These are phyloP conservation scores for Prillingera fragicola DNA, from an alignment of 1,284 basidiomycete genomes.

Conservation along the genomic window DNA sequence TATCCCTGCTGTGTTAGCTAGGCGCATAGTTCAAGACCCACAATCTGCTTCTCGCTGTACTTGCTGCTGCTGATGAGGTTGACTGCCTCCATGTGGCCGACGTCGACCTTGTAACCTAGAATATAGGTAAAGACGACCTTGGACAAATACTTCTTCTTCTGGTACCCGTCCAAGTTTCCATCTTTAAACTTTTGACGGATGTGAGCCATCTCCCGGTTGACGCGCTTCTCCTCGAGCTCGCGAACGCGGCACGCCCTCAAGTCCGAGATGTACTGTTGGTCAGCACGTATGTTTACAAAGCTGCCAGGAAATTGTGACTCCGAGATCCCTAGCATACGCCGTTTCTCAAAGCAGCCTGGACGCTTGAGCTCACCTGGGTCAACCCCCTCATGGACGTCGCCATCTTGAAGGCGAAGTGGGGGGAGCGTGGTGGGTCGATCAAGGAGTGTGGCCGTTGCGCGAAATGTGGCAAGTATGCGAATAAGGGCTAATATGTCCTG, in stretches of 20 bases:
- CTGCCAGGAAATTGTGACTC: neutral
- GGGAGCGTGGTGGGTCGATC: no score
- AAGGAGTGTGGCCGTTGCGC: neutral
- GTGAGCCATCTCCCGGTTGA: constrained; percentile 99
- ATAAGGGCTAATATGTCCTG: no score
- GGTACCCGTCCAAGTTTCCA: constrained; percentile 93
- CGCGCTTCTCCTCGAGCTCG: constrained; percentile 72
- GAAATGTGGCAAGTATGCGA: neutral
- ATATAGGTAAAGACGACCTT: constrained; percentile 99
- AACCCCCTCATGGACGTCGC: constrained; percentile 81
- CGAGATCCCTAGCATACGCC: neutral
- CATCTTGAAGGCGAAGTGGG: constrained; percentile 53
- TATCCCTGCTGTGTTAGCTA: constrained; percentile 63
- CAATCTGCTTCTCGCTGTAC: constrained; percentile 99
- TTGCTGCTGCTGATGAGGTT: constrained; percentile 93
- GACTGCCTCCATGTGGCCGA: constrained; percentile 98
- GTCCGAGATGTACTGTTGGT: constrained; percentile 89
- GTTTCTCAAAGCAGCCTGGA: neutral
- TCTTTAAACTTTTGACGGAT: constrained; percentile 99
- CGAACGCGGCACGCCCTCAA: constrained; percentile 71
- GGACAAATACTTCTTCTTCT: constrained; percentile 88
- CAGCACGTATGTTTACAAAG: constrained; percentile 16
- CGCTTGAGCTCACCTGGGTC: constrained; percentile 62
- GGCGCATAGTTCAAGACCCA: constrained; percentile 49
- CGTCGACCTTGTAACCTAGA: constrained; percentile 95